Evolutionary conservation across 208 protist species (phyloP).

Genomic region (Leishmania guyanensis): DNA sequence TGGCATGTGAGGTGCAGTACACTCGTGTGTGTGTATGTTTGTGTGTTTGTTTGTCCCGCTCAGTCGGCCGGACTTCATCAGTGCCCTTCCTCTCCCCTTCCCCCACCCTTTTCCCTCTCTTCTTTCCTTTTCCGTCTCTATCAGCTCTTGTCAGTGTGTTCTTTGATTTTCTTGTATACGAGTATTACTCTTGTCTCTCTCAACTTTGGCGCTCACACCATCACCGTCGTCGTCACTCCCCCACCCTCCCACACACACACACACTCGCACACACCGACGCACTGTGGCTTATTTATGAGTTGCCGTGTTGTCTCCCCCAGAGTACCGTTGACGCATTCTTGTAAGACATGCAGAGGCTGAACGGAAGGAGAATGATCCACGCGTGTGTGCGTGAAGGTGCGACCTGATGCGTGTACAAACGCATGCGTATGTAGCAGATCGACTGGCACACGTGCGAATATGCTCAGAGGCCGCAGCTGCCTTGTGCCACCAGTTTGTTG

Average conservation of each 20-base stretch:
- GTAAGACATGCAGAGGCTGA: not conserved
- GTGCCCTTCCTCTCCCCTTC: not conserved
- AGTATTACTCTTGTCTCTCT: not conserved
- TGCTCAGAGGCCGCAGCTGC: not conserved
- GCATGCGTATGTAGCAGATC: not conserved
- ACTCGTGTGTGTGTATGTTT: not conserved
- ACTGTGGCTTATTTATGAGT: not conserved
- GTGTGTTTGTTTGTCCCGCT: not conserved
- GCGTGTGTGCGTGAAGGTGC: not conserved
- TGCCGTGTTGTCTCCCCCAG: not conserved
- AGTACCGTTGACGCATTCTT: not conserved
- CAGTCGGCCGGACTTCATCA: not conserved
- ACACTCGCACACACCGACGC: not conserved
- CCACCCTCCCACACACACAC: not conserved
- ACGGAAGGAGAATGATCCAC: no score
- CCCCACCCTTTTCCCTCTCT: not conserved
- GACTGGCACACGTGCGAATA: not conserved
- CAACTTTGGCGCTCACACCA: not conserved
- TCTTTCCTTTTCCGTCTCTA: not conserved
- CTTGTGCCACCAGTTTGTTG: not conserved
- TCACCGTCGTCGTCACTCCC: not conserved
- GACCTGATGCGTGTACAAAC: not conserved
- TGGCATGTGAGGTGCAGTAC: not conserved
- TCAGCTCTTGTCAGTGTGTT: no score
- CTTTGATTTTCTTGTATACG: not conserved